These are phyloP conservation scores for Phytopythium helicoides DNA, from an alignment of 352 stramenopile species.

Conservation along the genomic window DNA sequence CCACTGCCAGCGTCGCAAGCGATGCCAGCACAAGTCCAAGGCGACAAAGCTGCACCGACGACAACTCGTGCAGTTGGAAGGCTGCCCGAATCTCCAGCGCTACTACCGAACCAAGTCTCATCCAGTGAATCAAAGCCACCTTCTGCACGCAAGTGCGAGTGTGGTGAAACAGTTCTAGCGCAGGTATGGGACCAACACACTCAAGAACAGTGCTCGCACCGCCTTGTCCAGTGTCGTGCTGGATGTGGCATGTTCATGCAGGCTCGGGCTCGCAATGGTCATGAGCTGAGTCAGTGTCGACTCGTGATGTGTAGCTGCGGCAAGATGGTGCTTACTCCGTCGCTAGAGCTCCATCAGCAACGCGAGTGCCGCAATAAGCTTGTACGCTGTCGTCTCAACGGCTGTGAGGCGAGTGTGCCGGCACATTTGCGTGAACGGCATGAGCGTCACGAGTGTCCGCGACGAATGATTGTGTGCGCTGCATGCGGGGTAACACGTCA, in stretches of 20 bases:
- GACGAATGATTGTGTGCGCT: slow-evolving; percentile 32
- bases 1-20: no score
- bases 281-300: slow-evolving; percentile 69
- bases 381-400: slow-evolving; percentile 34
- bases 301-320: slow-evolving; percentile 61
- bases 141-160: slow-evolving; percentile 30
- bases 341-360: slow-evolving; percentile 49
- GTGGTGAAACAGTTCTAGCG: slow-evolving; percentile 28
- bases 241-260: slow-evolving; percentile 51
- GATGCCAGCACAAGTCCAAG: not conserved
- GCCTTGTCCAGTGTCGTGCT: slow-evolving; percentile 43
- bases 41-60: no score
- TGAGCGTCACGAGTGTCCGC: slow-evolving; percentile 48
- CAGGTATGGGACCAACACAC: slow-evolving; percentile 32
- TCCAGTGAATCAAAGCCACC: no score
- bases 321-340: slow-evolving; percentile 63
- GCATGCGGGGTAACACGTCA: slow-evolving; percentile 38
- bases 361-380: slow-evolving; percentile 45
- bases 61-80: no score
- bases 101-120: no score
- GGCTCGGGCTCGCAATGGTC: slow-evolving; percentile 46
- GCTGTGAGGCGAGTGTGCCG: slow-evolving; percentile 29
- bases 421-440: slow-evolving; percentile 41
- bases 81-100: no score
- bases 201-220: slow-evolving; percentile 29